Conservation (phyloP, 148 eudicot species). For the Amaranthus cruentus region DNA sequence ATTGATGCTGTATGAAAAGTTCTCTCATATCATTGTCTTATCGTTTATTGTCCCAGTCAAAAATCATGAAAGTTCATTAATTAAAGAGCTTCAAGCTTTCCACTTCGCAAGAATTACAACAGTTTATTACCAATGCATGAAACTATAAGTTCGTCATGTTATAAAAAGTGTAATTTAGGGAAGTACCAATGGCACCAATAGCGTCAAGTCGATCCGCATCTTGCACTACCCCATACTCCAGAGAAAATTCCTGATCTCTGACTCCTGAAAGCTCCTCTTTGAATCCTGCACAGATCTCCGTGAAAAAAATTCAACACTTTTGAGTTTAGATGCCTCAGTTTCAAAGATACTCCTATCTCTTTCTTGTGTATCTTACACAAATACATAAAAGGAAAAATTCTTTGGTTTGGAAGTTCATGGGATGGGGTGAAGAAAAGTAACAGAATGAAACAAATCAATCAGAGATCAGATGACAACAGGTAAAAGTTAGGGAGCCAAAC, state of each 20-base stretch:
- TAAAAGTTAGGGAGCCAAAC: background rate
- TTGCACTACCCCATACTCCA: constrained; percentile 90
- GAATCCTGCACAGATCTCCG: constrained; percentile 50
- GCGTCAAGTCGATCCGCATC: constrained; percentile 99
- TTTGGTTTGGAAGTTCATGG: background rate
- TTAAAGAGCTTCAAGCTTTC: background rate
- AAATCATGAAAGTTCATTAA: background rate
- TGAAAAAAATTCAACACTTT: background rate
- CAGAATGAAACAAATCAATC: background rate
- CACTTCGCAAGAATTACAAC: background rate
- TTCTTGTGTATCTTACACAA: background rate
- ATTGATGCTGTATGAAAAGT: background rate
- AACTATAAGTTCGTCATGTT: background rate
- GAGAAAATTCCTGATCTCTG: constrained; percentile 27
- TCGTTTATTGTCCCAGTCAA: background rate
- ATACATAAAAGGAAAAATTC: background rate
- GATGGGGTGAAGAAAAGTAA: background rate
- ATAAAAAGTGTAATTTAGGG: background rate
- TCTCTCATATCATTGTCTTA: background rate
- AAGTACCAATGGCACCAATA: constrained; percentile 91
- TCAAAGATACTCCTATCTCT: background rate
- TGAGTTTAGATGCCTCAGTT: background rate
- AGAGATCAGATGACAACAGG: background rate
- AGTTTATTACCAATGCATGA: background rate
- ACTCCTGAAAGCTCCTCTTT: constrained; percentile 75